Base-by-base conservation (phyloP, 305 asterid genomes). In the Solanum hybrid region DNA sequence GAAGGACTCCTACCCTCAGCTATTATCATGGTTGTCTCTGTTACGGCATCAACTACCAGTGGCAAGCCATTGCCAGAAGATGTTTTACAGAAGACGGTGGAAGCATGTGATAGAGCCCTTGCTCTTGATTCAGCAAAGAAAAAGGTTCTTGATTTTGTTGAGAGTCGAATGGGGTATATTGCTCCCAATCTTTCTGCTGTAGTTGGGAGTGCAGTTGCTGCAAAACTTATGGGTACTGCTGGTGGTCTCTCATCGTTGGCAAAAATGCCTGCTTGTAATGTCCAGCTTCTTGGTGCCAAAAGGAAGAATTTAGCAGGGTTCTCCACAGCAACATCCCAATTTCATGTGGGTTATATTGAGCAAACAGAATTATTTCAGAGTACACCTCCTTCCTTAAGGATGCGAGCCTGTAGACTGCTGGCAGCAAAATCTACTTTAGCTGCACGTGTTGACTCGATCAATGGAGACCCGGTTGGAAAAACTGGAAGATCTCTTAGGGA, bases 181-280 rank as follows among this genome's bases (percentile, higher is more conserved):
- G 99, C 99, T 79, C 99, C 99, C 10, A 97, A 97, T 93, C 97
- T 97, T 82, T 97, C 99, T 17, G 98, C 99, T 89, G 94, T 97
- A 81, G 98, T 96, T 86, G 99, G 99, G 89, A 96, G 97, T 92
- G 98, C 98, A 61, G 99, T 97, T 88, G 99, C 99, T n/a, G 99
- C 99, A 65, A 97, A 97, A 88, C 97, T 97, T 37, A 95, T 97
- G 98, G 99, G 99, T 89, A 96, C 98, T 86, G 99, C 99, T 39
- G 99, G 99, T 76, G 99, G 99, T 89, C 96, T 97, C 78, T 91
- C 95, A 22, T 92, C 98, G 6, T 92, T 97, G 87, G 96, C 99
- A 32, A 97, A 97, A 94, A 97, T 97, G 98, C 99, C 99, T 89
- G 99, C 99, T 85, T 97, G 99, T 90, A 97, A 97, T 89, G 99